Evolutionary conservation across 2,329 filamentous ascomycete species (phyloP).

Genomic region (Cercospora sp.): DNA sequence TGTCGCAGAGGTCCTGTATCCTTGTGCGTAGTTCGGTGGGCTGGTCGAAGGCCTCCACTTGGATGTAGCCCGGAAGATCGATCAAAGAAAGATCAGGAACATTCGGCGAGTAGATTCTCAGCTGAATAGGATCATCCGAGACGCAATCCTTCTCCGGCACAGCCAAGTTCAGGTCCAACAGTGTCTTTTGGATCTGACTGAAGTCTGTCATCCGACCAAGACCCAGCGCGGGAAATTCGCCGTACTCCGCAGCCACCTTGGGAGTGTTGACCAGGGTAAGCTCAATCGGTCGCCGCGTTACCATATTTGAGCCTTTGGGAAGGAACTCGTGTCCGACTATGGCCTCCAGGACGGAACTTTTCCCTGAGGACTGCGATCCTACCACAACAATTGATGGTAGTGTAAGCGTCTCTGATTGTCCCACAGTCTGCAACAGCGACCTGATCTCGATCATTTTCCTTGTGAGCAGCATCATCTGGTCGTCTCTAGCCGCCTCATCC

Average conservation of each 20-base stretch:
- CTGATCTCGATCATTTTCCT: slow-evolving; percentile 99
- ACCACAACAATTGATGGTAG: slow-evolving; percentile 98
- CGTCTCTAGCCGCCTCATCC: slow-evolving; percentile 74
- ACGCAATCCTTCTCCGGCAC: slow-evolving; percentile 91
- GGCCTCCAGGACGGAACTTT: slow-evolving; percentile 94
- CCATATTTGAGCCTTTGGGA: slow-evolving; percentile 98
- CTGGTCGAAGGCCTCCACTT: slow-evolving; percentile 88
- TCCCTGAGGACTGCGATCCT: slow-evolving; percentile 95
- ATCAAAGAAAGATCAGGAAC: slow-evolving; percentile 95
- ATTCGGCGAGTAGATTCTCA: slow-evolving; percentile 91
- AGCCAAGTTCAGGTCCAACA: slow-evolving; percentile 92
- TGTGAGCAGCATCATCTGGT: slow-evolving; percentile 99
- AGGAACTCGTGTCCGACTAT: slow-evolving; percentile 98
- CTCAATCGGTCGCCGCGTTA: slow-evolving; percentile 92
- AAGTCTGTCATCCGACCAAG: slow-evolving; percentile 91
- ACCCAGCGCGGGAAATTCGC: slow-evolving; percentile 91
- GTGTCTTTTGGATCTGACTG: slow-evolving; percentile 82
- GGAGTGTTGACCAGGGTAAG: slow-evolving; percentile 95
- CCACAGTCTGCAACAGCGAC: slow-evolving; percentile 84
- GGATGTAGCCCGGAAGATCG: slow-evolving; percentile 95
- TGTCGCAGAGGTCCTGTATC: slow-evolving; percentile 94
- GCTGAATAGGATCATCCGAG: slow-evolving; percentile 92
- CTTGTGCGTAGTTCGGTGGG: slow-evolving; percentile 90
- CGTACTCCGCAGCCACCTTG: slow-evolving; percentile 81
- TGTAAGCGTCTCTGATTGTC: slow-evolving; percentile 83